Conservation (phyloP, 768 basidiomycete genomes). For the Phanerochaete sordida region DNA sequence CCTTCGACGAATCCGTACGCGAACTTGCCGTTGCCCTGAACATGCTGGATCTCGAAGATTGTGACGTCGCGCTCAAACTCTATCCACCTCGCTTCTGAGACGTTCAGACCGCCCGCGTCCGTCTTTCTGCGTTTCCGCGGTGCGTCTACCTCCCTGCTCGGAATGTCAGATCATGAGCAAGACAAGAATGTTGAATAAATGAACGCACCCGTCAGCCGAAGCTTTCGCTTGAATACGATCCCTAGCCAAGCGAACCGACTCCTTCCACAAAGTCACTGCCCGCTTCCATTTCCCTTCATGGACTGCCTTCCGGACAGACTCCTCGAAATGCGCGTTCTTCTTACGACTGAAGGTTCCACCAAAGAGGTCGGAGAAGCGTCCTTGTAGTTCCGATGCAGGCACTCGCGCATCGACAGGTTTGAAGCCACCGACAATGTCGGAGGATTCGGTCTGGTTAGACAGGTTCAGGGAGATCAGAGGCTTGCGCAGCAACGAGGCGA, state of each 20-base stretch:
- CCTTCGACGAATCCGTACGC: conserved; percentile 96
- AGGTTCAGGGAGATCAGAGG: conserved; percentile 88
- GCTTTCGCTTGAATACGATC: conserved; percentile 49
- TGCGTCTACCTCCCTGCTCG: conserved; percentile 28
- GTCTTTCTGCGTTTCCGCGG: conserved; percentile 74
- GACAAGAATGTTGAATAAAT: not conserved
- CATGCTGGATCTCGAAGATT: conserved; percentile 85
- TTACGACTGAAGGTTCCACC: conserved; percentile 82
- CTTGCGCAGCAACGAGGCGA: conserved; percentile 73
- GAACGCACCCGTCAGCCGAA: conserved; percentile 24
- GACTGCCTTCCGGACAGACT: conserved; percentile 77
- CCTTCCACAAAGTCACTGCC: conserved; percentile 79
- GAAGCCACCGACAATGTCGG: conserved; percentile 92
- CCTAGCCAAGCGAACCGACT: conserved; percentile 65
- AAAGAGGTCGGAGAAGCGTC: conserved; percentile 77
- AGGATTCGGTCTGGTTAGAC: conserved; percentile 94
- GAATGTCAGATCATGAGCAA: not conserved
- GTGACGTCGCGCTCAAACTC: conserved; percentile 63
- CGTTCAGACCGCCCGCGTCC: conserved; percentile 37
- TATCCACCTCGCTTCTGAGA: conserved; percentile 59
- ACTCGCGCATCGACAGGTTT: conserved; percentile 91
- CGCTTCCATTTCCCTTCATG: conserved; percentile 84
- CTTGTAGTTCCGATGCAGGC: conserved; percentile 67
- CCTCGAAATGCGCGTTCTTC: conserved; percentile 85
- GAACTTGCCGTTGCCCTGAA: conserved; percentile 84